phyloP scores from a whole-genome alignment of 768 basidiomycete species.

The Termitomyces sp. region DNA sequence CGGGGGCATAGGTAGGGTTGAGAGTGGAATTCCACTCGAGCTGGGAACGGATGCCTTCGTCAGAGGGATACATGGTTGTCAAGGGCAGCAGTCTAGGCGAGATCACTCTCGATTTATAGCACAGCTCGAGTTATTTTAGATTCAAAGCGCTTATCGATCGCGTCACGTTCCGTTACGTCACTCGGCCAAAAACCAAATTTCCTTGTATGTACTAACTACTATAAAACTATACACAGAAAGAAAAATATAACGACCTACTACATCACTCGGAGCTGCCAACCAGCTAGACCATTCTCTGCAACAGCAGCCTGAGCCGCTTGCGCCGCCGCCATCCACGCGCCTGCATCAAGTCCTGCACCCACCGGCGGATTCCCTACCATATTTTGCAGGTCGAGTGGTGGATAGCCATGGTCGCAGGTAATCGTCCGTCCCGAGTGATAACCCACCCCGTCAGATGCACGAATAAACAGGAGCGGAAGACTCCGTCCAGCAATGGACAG shows the following conservation, averaged over 20 bases:
- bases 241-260: constrained; percentile 31
- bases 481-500: constrained; percentile 64
- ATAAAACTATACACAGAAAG: constrained; percentile 23
- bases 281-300: constrained; percentile 62
- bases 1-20: constrained; percentile 66
- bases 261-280: constrained; percentile 80
- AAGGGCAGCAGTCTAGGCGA: constrained; percentile 16
- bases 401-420: constrained; percentile 78
- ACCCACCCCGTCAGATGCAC: constrained; percentile 79
- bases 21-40: constrained; percentile 91
- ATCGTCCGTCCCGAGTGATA: constrained; percentile 87
- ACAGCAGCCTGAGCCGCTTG: constrained; percentile 70
- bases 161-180: constrained; percentile 10
- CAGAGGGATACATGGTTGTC: constrained; percentile 49
- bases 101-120: constrained; percentile 10
- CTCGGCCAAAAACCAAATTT: neutral
- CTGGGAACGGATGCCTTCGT: constrained; percentile 66
- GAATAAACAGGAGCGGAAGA: constrained; percentile 78
- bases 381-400: constrained; percentile 57
- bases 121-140: neutral
- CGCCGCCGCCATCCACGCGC: constrained; percentile 70
- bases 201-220: constrained; percentile 20
- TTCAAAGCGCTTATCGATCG: constrained; percentile 14
- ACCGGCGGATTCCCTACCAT: constrained; percentile 46
- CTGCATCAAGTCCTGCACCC: constrained; percentile 49